phyloP scores from a whole-genome alignment of 352 stramenopile species.

The Globisporangium radiosum region DNA sequence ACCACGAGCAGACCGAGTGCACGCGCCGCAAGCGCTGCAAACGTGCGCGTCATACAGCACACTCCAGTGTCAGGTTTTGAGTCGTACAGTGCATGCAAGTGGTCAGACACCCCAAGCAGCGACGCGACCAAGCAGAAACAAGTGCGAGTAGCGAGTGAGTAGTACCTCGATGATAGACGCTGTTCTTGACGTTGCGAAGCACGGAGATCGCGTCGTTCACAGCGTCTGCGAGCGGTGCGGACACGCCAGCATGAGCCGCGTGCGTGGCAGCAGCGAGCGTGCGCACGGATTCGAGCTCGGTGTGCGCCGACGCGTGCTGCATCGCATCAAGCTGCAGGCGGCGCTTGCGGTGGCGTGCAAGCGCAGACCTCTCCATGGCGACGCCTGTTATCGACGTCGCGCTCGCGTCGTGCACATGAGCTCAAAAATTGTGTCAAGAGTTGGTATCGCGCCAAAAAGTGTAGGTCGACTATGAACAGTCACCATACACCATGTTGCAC shows the following conservation, averaged over 20 bases:
- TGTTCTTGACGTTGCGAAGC: slow-evolving; percentile 60
- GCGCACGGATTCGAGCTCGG: slow-evolving; percentile 28
- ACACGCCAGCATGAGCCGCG: background rate
- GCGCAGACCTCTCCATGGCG: slow-evolving; percentile 25
- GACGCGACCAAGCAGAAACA: background rate
- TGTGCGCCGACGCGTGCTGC: slow-evolving; percentile 33
- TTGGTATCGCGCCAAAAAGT: no score
- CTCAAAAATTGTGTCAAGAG: no score
- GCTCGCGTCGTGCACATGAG: no score
- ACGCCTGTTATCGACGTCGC: no score
- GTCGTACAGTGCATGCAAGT: background rate
- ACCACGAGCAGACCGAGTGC: slow-evolving; percentile 61
- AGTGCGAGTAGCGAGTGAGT: background rate
- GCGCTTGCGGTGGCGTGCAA: slow-evolving; percentile 53
- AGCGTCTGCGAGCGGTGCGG: background rate
- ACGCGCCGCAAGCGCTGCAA: slow-evolving; percentile 48
- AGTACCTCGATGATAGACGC: slow-evolving; percentile 49
- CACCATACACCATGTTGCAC: no score
- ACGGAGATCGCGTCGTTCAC: slow-evolving; percentile 32
- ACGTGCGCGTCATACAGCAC: background rate
- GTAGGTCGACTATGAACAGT: no score
- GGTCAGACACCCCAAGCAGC: background rate
- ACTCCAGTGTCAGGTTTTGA: no score
- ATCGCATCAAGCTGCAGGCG: slow-evolving; percentile 36
- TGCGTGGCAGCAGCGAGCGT: slow-evolving; percentile 19